Evolutionary conservation across 2,329 filamentous ascomycete genomes (phyloP).

Genomic region (Cladophialophora immunda): DNA sequence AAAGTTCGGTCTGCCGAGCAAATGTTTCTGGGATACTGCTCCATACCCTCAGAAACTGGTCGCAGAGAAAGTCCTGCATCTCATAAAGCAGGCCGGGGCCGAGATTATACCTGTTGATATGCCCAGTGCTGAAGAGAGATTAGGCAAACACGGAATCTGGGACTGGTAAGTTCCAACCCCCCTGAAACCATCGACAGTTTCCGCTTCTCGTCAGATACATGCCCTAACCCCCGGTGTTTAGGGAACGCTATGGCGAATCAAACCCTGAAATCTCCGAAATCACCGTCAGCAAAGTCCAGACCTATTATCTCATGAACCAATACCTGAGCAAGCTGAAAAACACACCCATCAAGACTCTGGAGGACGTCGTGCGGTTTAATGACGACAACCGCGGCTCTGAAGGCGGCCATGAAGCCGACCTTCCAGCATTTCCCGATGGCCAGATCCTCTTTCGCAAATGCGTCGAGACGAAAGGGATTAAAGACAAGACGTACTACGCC

Average conservation of each 20-base stretch:
- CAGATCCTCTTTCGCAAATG: constrained; percentile 39
- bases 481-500: constrained; percentile 41
- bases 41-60: constrained; percentile 49
- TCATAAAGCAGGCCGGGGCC: constrained; percentile 51
- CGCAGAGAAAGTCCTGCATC: constrained; percentile 47
- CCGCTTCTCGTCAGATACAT: background rate
- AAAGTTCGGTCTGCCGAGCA: constrained; percentile 47
- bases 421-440: constrained; percentile 43
- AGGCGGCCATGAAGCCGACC: constrained; percentile 40
- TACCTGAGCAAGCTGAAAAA: constrained; percentile 36
- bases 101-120: constrained; percentile 42
- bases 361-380: constrained; percentile 38
- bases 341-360: constrained; percentile 37
- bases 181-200: background rate
- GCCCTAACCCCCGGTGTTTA: background rate
- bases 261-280: constrained; percentile 36
- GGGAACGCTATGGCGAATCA: constrained; percentile 36
- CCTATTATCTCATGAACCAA: constrained; percentile 38
- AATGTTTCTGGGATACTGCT: constrained; percentile 56
- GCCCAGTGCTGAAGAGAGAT: constrained; percentile 43
- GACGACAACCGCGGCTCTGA: constrained; percentile 37
- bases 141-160: constrained; percentile 43
- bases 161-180: constrained; percentile 41
- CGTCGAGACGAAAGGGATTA: constrained; percentile 37
- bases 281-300: constrained; percentile 37